Base-by-base conservation (phyloP, 495 filamentous ascomycete genomes). In the Chaetomium fimeti region DNA sequence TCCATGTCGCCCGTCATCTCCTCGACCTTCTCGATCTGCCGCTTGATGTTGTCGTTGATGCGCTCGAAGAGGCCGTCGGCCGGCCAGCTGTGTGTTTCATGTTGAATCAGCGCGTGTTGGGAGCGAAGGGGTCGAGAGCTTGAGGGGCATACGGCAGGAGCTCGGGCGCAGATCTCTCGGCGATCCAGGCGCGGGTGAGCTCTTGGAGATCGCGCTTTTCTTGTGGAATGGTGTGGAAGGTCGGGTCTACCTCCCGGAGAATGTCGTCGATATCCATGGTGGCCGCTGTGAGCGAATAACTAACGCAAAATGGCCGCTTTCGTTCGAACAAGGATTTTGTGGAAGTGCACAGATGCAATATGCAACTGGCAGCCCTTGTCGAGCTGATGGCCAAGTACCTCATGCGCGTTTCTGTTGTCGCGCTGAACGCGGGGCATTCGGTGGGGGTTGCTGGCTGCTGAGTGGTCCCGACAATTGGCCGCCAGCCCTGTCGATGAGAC, bases 181-280 rank as follows among this genome's bases (percentile, higher is more conserved):
- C 89, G 61, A 97, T 85, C 93, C 93, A 98, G 69, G 89, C 87
- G 66, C 92, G 89, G 64, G 95, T 96, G 55, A 98, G 80, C 25
- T 90, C 85, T 73, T 96, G 92, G 62, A 98, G 84, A 76, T 98
- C 92, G 63, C 85, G 84, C 24, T 85, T 88, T 64, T 87, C 87
- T 20, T 78, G 80, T 15, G 83, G 82, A 20, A 83, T 68, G 63
- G 80, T 74, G 69, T 83, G 76, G 60, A 82, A 75, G 63, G 81
- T 77, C 68, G 81, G 84, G 73, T 91, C 89, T 65, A 93, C 88
- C 68, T 91, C 88, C 74, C 85, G 87, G 65, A 96, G 86, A 68
- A 96, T 93, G 77, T 94, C 91, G 76, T 91, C 86, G 71, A 96
- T 96, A 69, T 96, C 92, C 89, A 93, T 94, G 53, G 55, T 28